Evolutionary conservation across 495 filamentous ascomycete species (phyloP), one percentile per base, ranked within the genome.

Genomic region (Coniosporium apollinis): DNA sequence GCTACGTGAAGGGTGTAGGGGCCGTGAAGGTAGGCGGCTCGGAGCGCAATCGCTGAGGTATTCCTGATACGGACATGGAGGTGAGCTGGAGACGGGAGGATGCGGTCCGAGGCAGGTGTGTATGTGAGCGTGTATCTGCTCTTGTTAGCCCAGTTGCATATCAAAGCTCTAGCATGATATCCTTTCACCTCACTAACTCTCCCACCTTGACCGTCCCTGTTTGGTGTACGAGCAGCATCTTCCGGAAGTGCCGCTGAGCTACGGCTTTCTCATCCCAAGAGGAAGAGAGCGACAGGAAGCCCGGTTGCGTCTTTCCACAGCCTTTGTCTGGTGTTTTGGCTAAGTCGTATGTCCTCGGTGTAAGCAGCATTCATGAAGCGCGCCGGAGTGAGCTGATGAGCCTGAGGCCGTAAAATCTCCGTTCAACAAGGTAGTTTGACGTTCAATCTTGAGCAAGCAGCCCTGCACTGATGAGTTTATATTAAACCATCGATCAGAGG

Each of bases 11-110:
- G 66, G 1, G 74, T 92, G 54, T 97, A 97, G 2, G 89, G 89
- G 1, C 89, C 89, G 56, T 92, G 89, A 26, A 97, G 72, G 50
- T 94, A 97, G 24, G 89, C 89, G 31, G 89, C 89, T 45, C 89
- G 81, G 9, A 96, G 63, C 3, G 89, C 76, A 38, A 87, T 79
- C 10, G 85, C 75, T 15, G 82, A 86, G n/a, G 79, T 82, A 47
- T 97, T 97, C 48, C 78, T 84, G 51, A 97, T 73, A 41, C 77
- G 79, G 26, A 97, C 71, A 53, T 84, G 68, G 20, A 97, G 69
- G 39, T 72, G 58, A 29, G 72, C 55, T 6, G 87, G 87, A 16
- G 80, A 70, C 2, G 89, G 91, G 5, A 86, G 71, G 45, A 93
- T 84, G 37, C 76, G 80, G 55, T 96, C 89, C 33, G 67, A 60